Base-by-base conservation (phyloP, 2,329 filamentous ascomycete species). In the Pseudonectria buxi region DNA sequence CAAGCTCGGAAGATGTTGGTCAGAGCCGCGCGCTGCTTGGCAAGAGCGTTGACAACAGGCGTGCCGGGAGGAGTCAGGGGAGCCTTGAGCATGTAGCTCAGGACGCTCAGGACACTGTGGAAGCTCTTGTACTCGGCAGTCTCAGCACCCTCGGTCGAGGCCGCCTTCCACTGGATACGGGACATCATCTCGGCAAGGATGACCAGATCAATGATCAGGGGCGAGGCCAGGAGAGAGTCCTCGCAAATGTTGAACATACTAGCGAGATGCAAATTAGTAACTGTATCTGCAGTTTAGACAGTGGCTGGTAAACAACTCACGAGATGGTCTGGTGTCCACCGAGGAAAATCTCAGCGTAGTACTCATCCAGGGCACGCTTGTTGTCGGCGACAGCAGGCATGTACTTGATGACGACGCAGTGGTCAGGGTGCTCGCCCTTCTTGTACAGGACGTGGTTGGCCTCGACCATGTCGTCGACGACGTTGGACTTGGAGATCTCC, bases 351-450 rank as follows among this genome's bases (percentile, higher is more conserved):
- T 98, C 90, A 37, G 88, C 92, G 53, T 95, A 95, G 77, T 98
- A 98, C 74, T 98, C 92, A 57, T 98, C 92, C 36, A 98, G 76
- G 36, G 92, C 92, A 59, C 92, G 88, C 80, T 98, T 98, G 77
- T 95, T 94, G 69, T 98, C 92, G 44, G 92, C 92, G 32, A 98
- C 92, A 45, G 89, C 87, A 25, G 92, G 92, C 89, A 98, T 95
- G 74, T 98, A 98, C 78, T 98, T 98, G 80, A 98, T 98, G 53
- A 98, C 92, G 41, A 98, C 92, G 41, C 86, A 94, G 72, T 98
- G 92, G 62, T 98, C 89, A 3, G 92, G 92, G 64, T 96, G 89
- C 70, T 98, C 92, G 51, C 82, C 88, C 55, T 86, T 72, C 65
- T 83, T 79, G 74, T 98, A 98, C 37, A 98, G 75, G 32, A 96